These are phyloP conservation scores for Phytopythium helicoides DNA, from an alignment of 352 stramenopile genomes.

Conservation along the genomic window DNA sequence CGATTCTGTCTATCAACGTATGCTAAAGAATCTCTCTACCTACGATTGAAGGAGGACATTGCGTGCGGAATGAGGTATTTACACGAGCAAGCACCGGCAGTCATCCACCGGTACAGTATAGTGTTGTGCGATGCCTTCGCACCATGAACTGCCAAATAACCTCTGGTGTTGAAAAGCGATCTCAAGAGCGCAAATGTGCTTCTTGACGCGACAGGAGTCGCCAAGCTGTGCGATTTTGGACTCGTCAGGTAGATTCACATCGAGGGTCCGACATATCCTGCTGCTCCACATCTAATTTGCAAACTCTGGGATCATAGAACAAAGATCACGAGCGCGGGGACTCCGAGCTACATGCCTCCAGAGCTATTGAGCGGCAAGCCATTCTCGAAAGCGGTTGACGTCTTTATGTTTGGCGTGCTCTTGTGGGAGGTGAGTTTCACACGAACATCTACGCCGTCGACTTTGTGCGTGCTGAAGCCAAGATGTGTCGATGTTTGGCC, in stretches of 20 bases:
- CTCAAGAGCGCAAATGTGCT: conserved; percentile 91
- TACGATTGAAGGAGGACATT: conserved; percentile 55
- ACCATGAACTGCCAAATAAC: not conserved
- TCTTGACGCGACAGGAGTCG: conserved; percentile 52
- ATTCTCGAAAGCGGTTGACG: conserved; percentile 90
- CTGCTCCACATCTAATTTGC: not conserved
- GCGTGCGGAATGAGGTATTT: conserved; percentile 87
- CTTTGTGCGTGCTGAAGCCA: no score
- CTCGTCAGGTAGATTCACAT: conserved; percentile 50
- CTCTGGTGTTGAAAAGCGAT: conserved; percentile 37
- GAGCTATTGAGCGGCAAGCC: conserved; percentile 79
- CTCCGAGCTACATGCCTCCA: conserved; percentile 88
- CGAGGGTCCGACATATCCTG: not conserved
- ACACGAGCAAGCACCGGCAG: conserved; percentile 68
- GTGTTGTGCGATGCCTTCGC: no score
- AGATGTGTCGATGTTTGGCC: not conserved
- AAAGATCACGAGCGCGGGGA: conserved; percentile 77
- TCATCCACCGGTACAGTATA: conserved; percentile 77
- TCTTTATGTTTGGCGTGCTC: conserved; percentile 93
- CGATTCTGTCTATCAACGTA: not conserved
- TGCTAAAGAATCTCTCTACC: not conserved
- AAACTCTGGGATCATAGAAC: conserved; percentile 36
- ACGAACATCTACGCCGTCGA: not conserved
- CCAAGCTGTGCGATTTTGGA: conserved; percentile 94
- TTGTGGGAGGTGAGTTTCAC: conserved; percentile 83